Evolutionary conservation across 2,329 filamentous ascomycete genomes (phyloP).

Genomic region (Graphilbum ipis-grandicollis): DNA sequence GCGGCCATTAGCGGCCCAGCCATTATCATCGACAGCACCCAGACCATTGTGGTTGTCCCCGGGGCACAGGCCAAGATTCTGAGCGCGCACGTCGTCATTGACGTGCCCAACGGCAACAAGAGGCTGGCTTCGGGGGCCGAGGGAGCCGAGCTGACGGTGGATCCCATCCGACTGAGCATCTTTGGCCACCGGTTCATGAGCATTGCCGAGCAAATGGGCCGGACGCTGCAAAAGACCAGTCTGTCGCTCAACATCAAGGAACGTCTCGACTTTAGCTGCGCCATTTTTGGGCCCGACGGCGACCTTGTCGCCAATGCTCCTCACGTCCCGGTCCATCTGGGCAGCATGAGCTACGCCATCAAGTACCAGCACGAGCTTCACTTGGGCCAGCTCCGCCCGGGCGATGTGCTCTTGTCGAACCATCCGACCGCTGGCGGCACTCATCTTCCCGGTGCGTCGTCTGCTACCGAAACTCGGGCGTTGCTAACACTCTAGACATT

Average conservation of each 20-base stretch:
- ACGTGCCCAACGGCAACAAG: slow-evolving; percentile 34
- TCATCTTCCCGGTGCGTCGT: slow-evolving; percentile 44
- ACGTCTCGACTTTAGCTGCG: slow-evolving; percentile 67
- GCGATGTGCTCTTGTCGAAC: slow-evolving; percentile 69
- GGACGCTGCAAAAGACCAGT: slow-evolving; percentile 63
- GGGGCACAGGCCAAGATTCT: slow-evolving; percentile 58
- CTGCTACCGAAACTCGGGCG: too few species aligned
- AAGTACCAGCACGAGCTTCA: slow-evolving; percentile 63
- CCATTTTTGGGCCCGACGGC: slow-evolving; percentile 58
- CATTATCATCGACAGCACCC: slow-evolving; percentile 70
- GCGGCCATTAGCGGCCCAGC: slow-evolving; percentile 62
- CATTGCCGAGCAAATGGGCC: slow-evolving; percentile 72
- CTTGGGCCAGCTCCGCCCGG: slow-evolving; percentile 57
- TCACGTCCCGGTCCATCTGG: slow-evolving; percentile 63
- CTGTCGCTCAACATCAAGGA: slow-evolving; percentile 73
- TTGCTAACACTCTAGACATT: slow-evolving; percentile 33
- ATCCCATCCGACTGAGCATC: slow-evolving; percentile 62
- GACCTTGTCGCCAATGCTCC: slow-evolving; percentile 68
- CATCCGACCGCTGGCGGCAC: slow-evolving; percentile 73
- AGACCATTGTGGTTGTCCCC: slow-evolving; percentile 81
- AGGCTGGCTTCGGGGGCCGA: slow-evolving; percentile 16
- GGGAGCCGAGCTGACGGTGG: slow-evolving; percentile 28
- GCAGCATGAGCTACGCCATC: slow-evolving; percentile 69
- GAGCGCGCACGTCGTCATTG: slow-evolving; percentile 76
- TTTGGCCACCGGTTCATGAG: slow-evolving; percentile 75